Evolutionary conservation across 2,329 filamentous ascomycete species (phyloP), one percentile per base, ranked within the genome.

Genomic region (Xylariaceae sp.): DNA sequence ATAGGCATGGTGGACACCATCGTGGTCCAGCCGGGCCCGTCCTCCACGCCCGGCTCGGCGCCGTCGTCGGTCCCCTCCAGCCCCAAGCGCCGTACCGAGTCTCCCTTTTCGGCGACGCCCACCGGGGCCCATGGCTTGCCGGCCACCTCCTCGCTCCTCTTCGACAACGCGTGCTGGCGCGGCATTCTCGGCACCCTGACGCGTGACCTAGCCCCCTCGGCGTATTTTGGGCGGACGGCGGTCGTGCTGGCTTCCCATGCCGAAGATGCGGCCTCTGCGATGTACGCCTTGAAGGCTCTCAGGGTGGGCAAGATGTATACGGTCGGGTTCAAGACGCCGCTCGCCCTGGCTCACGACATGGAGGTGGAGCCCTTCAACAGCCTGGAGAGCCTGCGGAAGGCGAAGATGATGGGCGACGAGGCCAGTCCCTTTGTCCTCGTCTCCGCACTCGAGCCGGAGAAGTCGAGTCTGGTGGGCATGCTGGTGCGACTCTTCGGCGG

Each of bases 1-100:
- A 92, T 88, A 46, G 87, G 87, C 9, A 79, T 88, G 49, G 75
- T 92, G 26, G 87, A 94, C 57, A 92, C 86, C 0, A 85, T 94
- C 31, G 73, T 88, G 16, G 79, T 85, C 16, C 74, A 73, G 37
- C 67, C 70, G 9, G 68, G 63, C 3, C 61, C 64, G 2, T 64
- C 66, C 0, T 62, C 62, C 9, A 60, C 65, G 3, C 62, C 68
- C 1, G 61, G 64, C 4, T 73, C 72, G 3, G 59, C 63, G 4
- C 66, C 70, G 1, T 52, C 66, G 3, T 74, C 70, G 2, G 64
- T 67, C 5, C 68, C 72, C 0, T 69, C 72, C 0, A 74, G 69
- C 40, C 69, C 71, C 3, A 61, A 60, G 2, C 65, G 62, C 18
- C 60, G 65, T 19, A 57, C 56, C 31, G 51, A 61, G 15, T 51